A percentile compares a stretch with the other conserved stretches of the same genome.
Evolutionary conservation across 345 rosid species (phyloP).

Genomic region (Citrus trifoliata): DNA sequence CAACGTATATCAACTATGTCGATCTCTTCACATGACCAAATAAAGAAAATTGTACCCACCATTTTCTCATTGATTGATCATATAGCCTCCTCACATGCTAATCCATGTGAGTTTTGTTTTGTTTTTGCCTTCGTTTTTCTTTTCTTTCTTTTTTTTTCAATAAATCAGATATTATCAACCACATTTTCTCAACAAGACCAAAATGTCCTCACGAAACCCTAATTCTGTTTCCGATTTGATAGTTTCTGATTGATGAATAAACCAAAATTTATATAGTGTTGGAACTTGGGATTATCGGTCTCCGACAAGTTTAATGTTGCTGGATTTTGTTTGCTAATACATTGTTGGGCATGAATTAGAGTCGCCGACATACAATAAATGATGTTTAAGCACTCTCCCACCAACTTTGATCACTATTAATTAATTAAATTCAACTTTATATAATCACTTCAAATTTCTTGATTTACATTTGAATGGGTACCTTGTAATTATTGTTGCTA

Average conservation of each 20-base stretch:
- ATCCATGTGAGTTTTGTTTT: constrained; percentile 4
- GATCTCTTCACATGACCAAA: constrained; percentile 10
- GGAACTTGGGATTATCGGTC: neutral
- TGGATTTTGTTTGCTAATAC: constrained; percentile 12
- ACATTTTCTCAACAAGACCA: neutral
- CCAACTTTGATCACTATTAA: constrained; percentile 19
- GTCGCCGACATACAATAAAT: constrained; percentile 45
- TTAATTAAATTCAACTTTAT: neutral
- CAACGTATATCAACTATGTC: neutral
- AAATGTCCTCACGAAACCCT: neutral
- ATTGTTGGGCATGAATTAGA: constrained; percentile 14
- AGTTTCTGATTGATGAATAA: neutral
- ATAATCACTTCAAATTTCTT: neutral
- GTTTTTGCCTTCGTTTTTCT: neutral
- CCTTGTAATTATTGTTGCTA: constrained; percentile 12
- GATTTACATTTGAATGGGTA: neutral
- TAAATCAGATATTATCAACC: neutral
- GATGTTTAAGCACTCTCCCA: constrained; percentile 27
- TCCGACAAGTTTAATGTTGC: constrained; percentile 7
- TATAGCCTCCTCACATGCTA: constrained; percentile 3
- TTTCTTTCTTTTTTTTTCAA: too few species aligned
- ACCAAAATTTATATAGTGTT: neutral
- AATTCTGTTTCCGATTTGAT: neutral
- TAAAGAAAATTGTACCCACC: constrained; percentile 8
- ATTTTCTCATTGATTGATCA: constrained; percentile 1